Percentiles rank a stretch among this genome's conserved stretches.
Evolutionary conservation across 2,329 filamentous ascomycete genomes (phyloP).

Genomic region (Exophiala viscosa): DNA sequence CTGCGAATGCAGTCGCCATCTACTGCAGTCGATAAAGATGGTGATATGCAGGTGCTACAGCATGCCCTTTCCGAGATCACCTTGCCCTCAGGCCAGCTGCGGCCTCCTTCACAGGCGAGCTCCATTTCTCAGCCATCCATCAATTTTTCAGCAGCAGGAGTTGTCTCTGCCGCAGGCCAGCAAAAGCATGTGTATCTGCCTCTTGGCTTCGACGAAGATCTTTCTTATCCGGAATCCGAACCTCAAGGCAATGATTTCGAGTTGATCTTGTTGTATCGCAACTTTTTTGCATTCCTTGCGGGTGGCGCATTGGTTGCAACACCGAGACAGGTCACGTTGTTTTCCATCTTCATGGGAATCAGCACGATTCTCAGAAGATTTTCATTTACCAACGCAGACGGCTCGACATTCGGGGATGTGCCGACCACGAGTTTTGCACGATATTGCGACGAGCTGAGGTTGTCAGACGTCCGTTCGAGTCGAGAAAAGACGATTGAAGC

Average conservation of each 20-base stretch:
- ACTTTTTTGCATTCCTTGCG: conserved; percentile 62
- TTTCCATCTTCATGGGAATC: conserved; percentile 60
- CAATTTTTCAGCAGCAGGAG: conserved; percentile 18
- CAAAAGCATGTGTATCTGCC: conserved; percentile 51
- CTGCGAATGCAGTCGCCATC: conserved; percentile 18
- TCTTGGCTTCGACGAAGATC: conserved; percentile 53
- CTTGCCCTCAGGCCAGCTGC: conserved; percentile 32
- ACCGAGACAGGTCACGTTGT: conserved; percentile 51
- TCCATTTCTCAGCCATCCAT: conserved; percentile 28
- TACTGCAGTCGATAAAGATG: conserved; percentile 8
- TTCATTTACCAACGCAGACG: conserved; percentile 59
- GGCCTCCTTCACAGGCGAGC: conserved; percentile 29
- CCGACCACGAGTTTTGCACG: conserved; percentile 49
- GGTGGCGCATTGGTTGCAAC: conserved; percentile 61
- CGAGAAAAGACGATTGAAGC: conserved; percentile 86
- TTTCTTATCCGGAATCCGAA: conserved; percentile 34
- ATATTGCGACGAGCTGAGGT: conserved; percentile 70
- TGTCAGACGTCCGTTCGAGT: conserved; percentile 77
- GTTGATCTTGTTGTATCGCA: conserved; percentile 57
- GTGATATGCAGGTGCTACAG: conserved; percentile 33
- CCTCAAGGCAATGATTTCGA: conserved; percentile 51
- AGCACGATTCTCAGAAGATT: conserved; percentile 55
- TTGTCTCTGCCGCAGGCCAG: conserved; percentile 5
- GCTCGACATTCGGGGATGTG: conserved; percentile 61
- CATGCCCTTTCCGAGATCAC: conserved; percentile 30